Evolutionary conservation across 257 asterid species (phyloP), one percentile per base, ranked within the genome.

Genomic region (Datura wrightii): DNA sequence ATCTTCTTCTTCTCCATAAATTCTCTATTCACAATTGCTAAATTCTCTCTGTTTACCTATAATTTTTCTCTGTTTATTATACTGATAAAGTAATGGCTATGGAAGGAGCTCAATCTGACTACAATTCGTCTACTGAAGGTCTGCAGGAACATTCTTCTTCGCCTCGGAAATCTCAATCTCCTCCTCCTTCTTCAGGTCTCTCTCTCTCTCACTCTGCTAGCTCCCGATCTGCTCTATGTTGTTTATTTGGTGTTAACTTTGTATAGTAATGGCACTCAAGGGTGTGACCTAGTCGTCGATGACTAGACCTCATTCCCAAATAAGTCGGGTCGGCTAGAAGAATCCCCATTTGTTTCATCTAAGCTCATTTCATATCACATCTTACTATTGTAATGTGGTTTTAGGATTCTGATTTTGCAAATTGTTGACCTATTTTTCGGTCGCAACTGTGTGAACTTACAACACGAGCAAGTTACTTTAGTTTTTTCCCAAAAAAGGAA

Each of bases 141-240:
- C 2, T 74, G 13, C 80, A 74, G n/a, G 59, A 74, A 14, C 80
- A 72, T 41, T 44, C 56, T 72, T 72, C 58, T 44, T 46, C 80
- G n/a, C 80, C 80, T 72, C 58, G 19, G 59, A 74, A 48, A 74
- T 74, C 58, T 74, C 80, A 46, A 11, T 74, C 80, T 74, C 80
- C 80, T 19, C 80, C 80, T 46, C 59, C 58, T 19, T 46, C 42
- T 14, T 24, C 59, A 46, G 80, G 80, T 74, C 39, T 41, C 37
- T 16, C 14, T 69, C 36, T 67, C 1, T 8, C 5, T 59, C 13
- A 39, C 53, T 69, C 11, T 67, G 37, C 37, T 37, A 69, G 52
- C 52, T 74, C 48, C 10, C 4, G 80, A 46, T 74, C 80, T 74
- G 4, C 42, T 74, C 3, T 46, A 1, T 74, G 80, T 46, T 72